Evolutionary conservation across 2,329 filamentous ascomycete genomes (phyloP).

Genomic region (Exophiala calicioides): DNA sequence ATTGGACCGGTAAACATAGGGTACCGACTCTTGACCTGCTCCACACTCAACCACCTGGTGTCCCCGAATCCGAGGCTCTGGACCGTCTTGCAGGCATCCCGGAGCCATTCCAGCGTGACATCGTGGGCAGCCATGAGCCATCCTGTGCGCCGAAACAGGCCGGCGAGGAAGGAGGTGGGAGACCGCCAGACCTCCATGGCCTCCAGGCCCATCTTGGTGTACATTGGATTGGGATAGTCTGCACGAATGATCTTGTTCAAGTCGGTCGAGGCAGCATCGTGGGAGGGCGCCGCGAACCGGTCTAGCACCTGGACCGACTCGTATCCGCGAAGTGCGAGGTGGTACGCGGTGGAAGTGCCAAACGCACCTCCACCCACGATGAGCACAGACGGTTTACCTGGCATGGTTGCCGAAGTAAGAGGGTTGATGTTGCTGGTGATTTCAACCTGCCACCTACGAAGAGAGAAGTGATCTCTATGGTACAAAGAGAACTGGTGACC

Average conservation of each 20-base stretch:
- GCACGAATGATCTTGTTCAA: constrained; percentile 29
- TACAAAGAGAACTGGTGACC: too few relatives aligned
- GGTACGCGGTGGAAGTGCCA: constrained; percentile 52
- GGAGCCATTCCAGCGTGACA: constrained; percentile 23
- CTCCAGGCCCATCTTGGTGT: constrained; percentile 24
- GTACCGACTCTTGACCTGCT: not conserved
- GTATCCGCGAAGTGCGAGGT: constrained; percentile 52
- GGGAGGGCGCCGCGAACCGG: constrained; percentile 48
- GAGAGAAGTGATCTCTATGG: too few relatives aligned
- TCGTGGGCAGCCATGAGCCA: constrained; percentile 29
- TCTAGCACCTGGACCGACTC: constrained; percentile 51
- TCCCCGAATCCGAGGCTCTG: constrained; percentile 17
- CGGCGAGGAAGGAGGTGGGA: constrained; percentile 31
- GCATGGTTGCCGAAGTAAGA: too few relatives aligned
- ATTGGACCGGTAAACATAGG: constrained; percentile 36
- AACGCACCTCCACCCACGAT: constrained; percentile 53
- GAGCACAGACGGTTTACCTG: too few relatives aligned
- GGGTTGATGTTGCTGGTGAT: too few relatives aligned
- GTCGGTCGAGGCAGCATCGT: constrained; percentile 36
- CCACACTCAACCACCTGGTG: constrained; percentile 7
- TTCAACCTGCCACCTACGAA: too few relatives aligned
- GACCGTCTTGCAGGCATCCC: constrained; percentile 25
- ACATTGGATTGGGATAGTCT: constrained; percentile 28
- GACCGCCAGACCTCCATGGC: constrained; percentile 36
- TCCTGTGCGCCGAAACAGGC: constrained; percentile 24